Base-by-base conservation (phyloP, 2,329 filamentous ascomycete genomes). In the Aspergillus ustus region DNA sequence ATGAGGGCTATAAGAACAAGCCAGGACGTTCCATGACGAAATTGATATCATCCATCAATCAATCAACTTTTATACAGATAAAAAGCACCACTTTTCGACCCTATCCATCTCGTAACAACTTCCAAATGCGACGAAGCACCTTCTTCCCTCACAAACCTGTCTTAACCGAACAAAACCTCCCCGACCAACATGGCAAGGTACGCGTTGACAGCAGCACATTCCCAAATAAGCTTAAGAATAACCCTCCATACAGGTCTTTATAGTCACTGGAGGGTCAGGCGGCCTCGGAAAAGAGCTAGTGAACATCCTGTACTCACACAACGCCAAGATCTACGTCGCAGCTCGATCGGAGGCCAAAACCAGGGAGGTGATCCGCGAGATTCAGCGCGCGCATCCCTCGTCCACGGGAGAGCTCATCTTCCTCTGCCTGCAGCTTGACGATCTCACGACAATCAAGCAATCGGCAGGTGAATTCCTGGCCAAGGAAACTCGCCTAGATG, bases 381-480 rank as follows among this genome's bases (percentile, higher is more conserved):
- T 53, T 13, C 25, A 19, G 29, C 4, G 6, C 31, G 19, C 7
- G 1, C 28, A 22, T 37, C 57, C 57, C 5, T 17, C n/a, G 4
- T 59, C 49, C 2, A 15, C n/a, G 15, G 57, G 57, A 9, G 46
- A 52, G 17, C 17, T 59, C 7, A 20, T n/a, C 17, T 52, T 22
- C 34, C 49, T 59, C n/a, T 22, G 19, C 7, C 37, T 59, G 37
- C 19, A 46, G 1, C 57, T 59, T 7, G 17, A 49, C 43, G 78
- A 81, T 62, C 67, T 82, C 0, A 66, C 70, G 7, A 78, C 73
- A 2, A 77, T 81, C 63, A 79, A 80, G 61, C 59, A 64, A 0
- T 72, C 77, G 1, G 79, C 72, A 0, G 64, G 78, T 2, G 66
- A 70, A 5, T 81, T 82, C 56, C 62, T 77, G 0, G 54, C 64